Evolutionary conservation across 2,329 filamentous ascomycete species (phyloP).

Genomic region (Endoconidiophora laricicola): DNA sequence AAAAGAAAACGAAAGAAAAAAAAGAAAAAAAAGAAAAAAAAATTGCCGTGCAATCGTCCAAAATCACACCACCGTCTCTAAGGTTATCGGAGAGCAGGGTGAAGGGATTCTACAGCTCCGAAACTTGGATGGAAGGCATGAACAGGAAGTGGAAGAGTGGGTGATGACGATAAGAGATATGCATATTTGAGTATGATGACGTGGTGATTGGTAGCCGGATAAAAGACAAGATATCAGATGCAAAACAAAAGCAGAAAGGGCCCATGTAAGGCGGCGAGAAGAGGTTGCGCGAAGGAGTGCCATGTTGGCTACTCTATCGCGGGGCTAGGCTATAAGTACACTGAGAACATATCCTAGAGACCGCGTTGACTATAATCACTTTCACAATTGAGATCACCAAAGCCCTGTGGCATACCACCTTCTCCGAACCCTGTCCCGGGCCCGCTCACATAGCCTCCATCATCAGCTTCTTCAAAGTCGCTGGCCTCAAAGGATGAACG

Average conservation of each 20-base stretch:
- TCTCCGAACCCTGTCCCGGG: conserved; percentile 43
- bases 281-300: not conserved
- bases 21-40: conserved; percentile 9
- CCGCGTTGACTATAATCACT: conserved; percentile 32
- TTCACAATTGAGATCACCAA: conserved; percentile 35
- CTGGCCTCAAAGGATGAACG: conserved; percentile 69
- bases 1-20: conserved; percentile 2
- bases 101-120: no score
- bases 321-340: not conserved
- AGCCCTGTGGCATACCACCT: conserved; percentile 38
- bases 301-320: not conserved
- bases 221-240: not conserved
- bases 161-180: not conserved
- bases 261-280: not conserved
- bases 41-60: not conserved
- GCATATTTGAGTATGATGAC: no score
- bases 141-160: conserved; percentile 3
- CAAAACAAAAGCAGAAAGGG: not conserved
- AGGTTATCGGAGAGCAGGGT: no score
- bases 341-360: conserved; percentile 14
- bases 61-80: no score
- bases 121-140: no score
- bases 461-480: conserved; percentile 59
- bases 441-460: conserved; percentile 49
- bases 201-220: no score